Conservation (phyloP, 495 filamentous ascomycete genomes). For the Entonaema liquescens region DNA sequence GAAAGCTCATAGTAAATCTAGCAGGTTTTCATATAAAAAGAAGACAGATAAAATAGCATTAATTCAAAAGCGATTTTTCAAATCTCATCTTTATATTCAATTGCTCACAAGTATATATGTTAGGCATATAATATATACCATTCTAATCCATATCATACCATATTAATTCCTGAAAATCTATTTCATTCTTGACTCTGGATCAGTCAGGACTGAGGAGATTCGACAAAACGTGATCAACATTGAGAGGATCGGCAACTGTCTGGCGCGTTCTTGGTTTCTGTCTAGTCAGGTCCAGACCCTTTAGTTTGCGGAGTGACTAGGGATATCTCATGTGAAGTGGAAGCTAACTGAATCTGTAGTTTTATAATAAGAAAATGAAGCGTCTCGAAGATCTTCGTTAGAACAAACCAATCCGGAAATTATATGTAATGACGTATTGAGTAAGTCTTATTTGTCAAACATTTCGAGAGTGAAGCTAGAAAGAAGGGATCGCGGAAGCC, state of each 20-base stretch:
- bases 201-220: neutral
- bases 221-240: neutral
- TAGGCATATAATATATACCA: neutral
- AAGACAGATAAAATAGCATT: neutral
- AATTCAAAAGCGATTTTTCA: neutral
- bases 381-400: neutral
- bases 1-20: neutral
- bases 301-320: slow-evolving; percentile 10
- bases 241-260: neutral
- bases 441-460: neutral
- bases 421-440: slow-evolving; percentile 4
- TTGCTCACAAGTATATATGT: neutral
- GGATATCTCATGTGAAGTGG: neutral
- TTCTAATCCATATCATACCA: neutral
- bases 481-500: slow-evolving; percentile 13
- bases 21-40: neutral
- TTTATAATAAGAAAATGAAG: neutral
- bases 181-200: neutral
- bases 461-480: slow-evolving; percentile 13
- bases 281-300: slow-evolving; percentile 15
- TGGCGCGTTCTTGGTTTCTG: neutral
- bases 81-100: neutral
- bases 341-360: slow-evolving; percentile 4
- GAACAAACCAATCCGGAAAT: neutral
- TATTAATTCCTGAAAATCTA: neutral